These are phyloP conservation scores for Nymphaea thermarum DNA, from an alignment of 164 flowering plant genomes.

Conservation along the genomic window DNA sequence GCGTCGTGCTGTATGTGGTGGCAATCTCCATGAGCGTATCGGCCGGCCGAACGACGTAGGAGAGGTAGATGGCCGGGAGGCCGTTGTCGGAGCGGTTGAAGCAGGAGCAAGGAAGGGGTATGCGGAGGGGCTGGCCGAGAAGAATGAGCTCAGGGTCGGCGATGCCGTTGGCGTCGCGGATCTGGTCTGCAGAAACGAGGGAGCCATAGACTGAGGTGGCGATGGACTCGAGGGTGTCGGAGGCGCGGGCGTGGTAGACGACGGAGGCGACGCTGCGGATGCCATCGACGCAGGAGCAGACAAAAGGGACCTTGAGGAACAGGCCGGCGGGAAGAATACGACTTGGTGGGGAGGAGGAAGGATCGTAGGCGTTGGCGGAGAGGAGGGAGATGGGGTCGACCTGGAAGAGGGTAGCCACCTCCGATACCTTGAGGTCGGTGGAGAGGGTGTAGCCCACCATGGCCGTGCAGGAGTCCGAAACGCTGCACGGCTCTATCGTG, in stretches of 20 bases:
- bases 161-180: constrained; percentile 60
- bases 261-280: constrained; percentile 69
- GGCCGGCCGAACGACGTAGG: constrained; percentile 50
- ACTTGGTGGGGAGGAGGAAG: constrained; percentile 74
- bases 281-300: constrained; percentile 81
- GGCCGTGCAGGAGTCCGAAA: constrained; percentile 67
- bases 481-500: constrained; percentile 86
- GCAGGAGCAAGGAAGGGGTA: constrained; percentile 86
- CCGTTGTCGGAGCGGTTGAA: constrained; percentile 64
- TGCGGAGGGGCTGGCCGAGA: constrained; percentile 41
- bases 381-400: constrained; percentile 71
- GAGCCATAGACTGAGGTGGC: constrained; percentile 52
- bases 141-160: constrained; percentile 47
- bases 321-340: constrained; percentile 70
- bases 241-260: constrained; percentile 59
- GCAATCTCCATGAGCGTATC: constrained; percentile 61
- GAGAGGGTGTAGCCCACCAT: constrained; percentile 75
- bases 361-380: constrained; percentile 72
- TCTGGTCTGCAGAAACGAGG: constrained; percentile 75
- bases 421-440: constrained; percentile 90
- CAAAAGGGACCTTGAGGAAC: constrained; percentile 66
- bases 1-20: constrained; percentile 42
- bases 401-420: constrained; percentile 71
- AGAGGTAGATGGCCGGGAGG: constrained; percentile 58
- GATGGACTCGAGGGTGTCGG: constrained; percentile 52